Percentiles rank a stretch among this genome's conserved stretches.
phyloP scores from a whole-genome alignment of 208 protist species.

The Acanthamoeba castellanii region DNA sequence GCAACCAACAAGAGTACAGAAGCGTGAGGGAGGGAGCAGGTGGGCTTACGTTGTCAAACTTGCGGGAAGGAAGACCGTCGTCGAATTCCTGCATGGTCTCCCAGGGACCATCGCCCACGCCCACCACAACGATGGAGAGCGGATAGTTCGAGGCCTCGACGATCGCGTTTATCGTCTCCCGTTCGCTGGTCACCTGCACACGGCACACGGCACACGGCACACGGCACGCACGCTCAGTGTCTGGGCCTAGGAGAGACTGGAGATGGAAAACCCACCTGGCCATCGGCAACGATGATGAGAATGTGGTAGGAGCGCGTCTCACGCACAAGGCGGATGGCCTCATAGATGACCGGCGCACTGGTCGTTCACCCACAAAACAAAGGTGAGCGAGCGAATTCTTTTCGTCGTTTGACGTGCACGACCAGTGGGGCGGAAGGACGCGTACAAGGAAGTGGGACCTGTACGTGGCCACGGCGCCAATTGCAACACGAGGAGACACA shows the following conservation, averaged over 20 bases:
- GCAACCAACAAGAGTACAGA: no score
- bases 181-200: conserved; percentile 43
- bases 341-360: conserved; percentile 13
- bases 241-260: no score
- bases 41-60: conserved; percentile 53
- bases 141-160: conserved; percentile 90
- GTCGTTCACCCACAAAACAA: neutral
- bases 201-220: neutral
- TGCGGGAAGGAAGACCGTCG: conserved; percentile 36
- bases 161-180: conserved; percentile 90
- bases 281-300: conserved; percentile 80
- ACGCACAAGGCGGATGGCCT: conserved; percentile 32
- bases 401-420: no score
- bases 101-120: conserved; percentile 87
- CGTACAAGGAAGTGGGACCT: conserved; percentile 21
- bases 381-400: neutral
- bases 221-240: neutral
- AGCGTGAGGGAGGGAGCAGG: neutral
- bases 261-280: conserved; percentile 11
- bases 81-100: conserved; percentile 66
- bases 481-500: neutral
- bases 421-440: no score
- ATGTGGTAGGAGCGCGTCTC: conserved; percentile 73
- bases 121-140: conserved; percentile 93
- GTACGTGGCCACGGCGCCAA: neutral